phyloP scores from a whole-genome alignment of 2,329 filamentous ascomycete species.

The Fusarium chuoi region DNA sequence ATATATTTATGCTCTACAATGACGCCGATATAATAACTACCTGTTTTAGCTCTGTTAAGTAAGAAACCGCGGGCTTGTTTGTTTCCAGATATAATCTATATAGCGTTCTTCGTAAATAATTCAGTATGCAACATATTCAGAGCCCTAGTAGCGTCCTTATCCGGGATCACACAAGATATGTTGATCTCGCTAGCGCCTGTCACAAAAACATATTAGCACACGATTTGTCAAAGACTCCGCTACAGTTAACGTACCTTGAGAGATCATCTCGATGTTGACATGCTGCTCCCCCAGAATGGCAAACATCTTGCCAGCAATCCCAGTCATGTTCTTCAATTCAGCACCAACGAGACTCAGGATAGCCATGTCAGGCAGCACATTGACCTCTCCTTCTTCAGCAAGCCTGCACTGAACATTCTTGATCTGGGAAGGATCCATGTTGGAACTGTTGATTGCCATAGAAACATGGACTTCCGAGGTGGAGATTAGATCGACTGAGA shows the following conservation, averaged over 20 bases:
- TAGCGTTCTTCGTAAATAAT: background rate
- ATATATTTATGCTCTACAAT: background rate
- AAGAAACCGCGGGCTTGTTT: background rate
- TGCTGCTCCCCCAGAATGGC: background rate
- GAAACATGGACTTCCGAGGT: background rate
- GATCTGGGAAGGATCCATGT: background rate
- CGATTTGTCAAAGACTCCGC: rapidly evolving
- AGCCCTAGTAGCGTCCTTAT: background rate
- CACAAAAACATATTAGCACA: background rate
- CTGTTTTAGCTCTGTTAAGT: background rate
- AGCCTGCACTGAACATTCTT: background rate
- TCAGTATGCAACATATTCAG: background rate
- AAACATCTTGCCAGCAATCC: background rate
- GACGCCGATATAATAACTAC: background rate
- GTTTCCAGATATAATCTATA: background rate
- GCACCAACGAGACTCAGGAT: background rate
- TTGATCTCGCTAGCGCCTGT: background rate
- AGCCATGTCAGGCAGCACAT: background rate
- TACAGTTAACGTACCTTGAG: background rate
- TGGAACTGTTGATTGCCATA: background rate
- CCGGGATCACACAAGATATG: background rate
- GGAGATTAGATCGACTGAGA: background rate
- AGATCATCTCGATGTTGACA: background rate
- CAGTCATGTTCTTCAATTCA: background rate
- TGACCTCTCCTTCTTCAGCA: background rate